Evolutionary conservation across 768 basidiomycete genomes (phyloP).

Genomic region (Auricularia sp.): DNA sequence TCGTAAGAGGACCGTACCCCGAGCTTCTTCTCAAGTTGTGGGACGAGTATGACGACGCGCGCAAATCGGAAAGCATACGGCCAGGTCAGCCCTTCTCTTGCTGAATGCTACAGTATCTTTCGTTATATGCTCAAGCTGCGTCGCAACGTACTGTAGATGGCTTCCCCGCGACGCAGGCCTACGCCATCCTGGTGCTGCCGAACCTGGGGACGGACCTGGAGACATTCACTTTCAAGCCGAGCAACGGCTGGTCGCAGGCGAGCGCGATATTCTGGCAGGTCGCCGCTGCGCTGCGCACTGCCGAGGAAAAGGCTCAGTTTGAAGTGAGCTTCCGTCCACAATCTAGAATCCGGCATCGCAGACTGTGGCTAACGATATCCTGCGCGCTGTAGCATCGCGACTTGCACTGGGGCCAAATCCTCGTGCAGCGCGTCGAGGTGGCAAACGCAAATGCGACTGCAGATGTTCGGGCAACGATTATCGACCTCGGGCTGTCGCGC

Average conservation of each 20-base stretch:
- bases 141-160: constrained; percentile 37
- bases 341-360: too few species aligned
- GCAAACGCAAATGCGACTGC: constrained; percentile 15
- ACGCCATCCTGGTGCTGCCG: constrained; percentile 81
- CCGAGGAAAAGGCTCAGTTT: constrained; percentile 72
- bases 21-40: constrained; percentile 66
- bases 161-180: constrained; percentile 67
- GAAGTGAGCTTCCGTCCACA: constrained; percentile 48
- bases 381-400: constrained; percentile 72
- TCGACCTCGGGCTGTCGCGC: constrained; percentile 89
- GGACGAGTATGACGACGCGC: constrained; percentile 72
- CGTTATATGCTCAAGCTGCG: too few species aligned
- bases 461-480: constrained; percentile 74
- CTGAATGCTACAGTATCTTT: too few species aligned
- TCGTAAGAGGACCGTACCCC: constrained; percentile 83
- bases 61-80: constrained; percentile 73
- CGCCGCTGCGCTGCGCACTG: constrained; percentile 59
- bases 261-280: constrained; percentile 89
- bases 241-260: constrained; percentile 75
- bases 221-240: constrained; percentile 57
- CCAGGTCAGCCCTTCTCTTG: constrained; percentile 43
- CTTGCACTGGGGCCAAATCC: constrained; percentile 95
- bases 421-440: constrained; percentile 37
- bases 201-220: constrained; percentile 91
- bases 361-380: not conserved